Base-by-base conservation (phyloP, 2,329 filamentous ascomycete species). In the Apiospora sp. region DNA sequence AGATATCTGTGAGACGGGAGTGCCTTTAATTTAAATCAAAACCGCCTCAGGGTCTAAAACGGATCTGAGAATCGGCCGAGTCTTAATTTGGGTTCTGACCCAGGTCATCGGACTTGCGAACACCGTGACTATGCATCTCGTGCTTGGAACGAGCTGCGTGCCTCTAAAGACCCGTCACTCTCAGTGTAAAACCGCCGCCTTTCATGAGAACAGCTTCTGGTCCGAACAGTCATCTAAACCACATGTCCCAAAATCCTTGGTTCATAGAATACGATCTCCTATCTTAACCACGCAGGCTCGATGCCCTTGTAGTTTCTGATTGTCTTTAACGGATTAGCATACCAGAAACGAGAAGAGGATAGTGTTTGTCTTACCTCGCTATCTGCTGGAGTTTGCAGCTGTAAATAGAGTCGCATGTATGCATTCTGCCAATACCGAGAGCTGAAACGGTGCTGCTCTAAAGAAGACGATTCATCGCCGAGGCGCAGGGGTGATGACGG, bases 361-460 rank as follows among this genome's bases (percentile, higher is more conserved):
- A 22, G 10, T 48, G 46, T 48, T 48, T 14, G 46, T 48, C 46
- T 48, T 48, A 48, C 46, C 46, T 19, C 46, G 46, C 19, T 48
- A 14, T 48, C 46, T 48, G 16, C 19, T 48, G 46, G 46, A 48
- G 46, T 48, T 48, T 48, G 46, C 46, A 48, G 46, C 46, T 48
- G 46, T 48, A 48, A 48, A 48, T 48, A 48, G 14, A 48, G 46
- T 19, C 19, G 46, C 46, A 48, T 48, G 46, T 48, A 48, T 48
- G 46, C 46, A 48, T 48, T 19, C 16, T 48, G 46, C 46, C 46
- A 48, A 48, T 48, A 19, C 46, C 46, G 46, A 48, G 46, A 48
- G 46, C 46, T 48, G 46, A 48, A 48, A 48, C 46, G 46, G 46
- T 48, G 46, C 46, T 48, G 46, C 46, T 48, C 46, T 48, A 48